These are phyloP conservation scores for Penicillium odoratum DNA, from an alignment of 495 filamentous ascomycete species.

Conservation along the genomic window DNA sequence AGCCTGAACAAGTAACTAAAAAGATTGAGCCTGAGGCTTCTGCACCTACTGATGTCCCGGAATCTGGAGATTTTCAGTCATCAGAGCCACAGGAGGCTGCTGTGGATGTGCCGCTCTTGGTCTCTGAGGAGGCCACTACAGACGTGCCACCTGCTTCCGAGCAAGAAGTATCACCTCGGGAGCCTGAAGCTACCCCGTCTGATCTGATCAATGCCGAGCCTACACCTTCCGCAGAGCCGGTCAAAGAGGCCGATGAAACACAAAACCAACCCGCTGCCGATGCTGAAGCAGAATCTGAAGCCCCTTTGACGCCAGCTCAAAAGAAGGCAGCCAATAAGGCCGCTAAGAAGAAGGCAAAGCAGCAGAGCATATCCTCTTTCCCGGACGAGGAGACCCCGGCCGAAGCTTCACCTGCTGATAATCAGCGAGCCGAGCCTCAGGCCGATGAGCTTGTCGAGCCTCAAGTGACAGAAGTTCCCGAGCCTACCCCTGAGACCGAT, in stretches of 20 bases:
- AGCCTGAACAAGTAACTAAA: constrained; percentile 10
- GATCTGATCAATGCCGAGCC: not conserved
- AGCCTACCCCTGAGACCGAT: not conserved
- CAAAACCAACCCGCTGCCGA: constrained; percentile 5
- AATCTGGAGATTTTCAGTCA: constrained; percentile 23
- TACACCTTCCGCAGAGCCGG: not conserved
- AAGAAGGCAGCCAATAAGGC: constrained; percentile 46
- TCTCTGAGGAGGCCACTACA: not conserved
- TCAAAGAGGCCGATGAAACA: constrained; percentile 1
- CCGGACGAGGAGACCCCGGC: constrained; percentile 19
- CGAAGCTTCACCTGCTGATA: constrained; percentile 1
- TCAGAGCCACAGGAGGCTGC: constrained; percentile 8
- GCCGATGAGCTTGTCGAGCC: constrained; percentile 2
- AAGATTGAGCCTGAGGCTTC: constrained; percentile 18
- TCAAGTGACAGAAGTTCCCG: constrained; percentile 1
- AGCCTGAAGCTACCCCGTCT: not conserved
- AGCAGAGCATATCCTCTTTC: constrained; percentile 19
- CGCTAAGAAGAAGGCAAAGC: constrained; percentile 33
- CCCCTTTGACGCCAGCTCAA: constrained; percentile 23
- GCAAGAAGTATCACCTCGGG: not conserved
- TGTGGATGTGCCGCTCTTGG: not conserved
- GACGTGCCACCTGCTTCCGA: constrained; percentile 4
- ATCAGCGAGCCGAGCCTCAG: not conserved
- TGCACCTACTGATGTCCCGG: constrained; percentile 19
- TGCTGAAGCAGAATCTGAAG: constrained; percentile 22